Conservation (phyloP, 108 stramenopile species). For the Nitzschia palea region DNA sequence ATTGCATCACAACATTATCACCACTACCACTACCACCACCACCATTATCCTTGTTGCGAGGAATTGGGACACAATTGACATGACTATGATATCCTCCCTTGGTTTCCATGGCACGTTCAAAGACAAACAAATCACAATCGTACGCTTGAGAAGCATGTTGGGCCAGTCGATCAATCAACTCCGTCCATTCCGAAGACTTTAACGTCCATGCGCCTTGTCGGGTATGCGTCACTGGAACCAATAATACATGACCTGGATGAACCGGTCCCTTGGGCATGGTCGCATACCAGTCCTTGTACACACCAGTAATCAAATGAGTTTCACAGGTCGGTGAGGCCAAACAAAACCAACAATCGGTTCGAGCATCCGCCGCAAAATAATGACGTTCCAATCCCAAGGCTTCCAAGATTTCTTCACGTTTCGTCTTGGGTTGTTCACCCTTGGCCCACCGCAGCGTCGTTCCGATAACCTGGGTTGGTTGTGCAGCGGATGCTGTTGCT, state of each 20-base stretch:
- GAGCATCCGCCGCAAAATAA: slow-evolving; percentile 68
- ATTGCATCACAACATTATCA: slow-evolving; percentile 3
- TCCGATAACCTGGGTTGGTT: slow-evolving; percentile 34
- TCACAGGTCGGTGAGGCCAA: slow-evolving; percentile 84
- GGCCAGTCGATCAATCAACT: slow-evolving; percentile 50
- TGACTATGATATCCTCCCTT: slow-evolving; percentile 88
- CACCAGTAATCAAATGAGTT: slow-evolving; percentile 82
- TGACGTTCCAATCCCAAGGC: slow-evolving; percentile 57
- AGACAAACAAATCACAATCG: slow-evolving; percentile 80
- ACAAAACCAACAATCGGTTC: slow-evolving; percentile 93
- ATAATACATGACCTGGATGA: slow-evolving; percentile 71
- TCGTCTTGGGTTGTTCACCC: slow-evolving; percentile 27
- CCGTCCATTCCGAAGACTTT: slow-evolving; percentile 41
- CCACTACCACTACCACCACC: slow-evolving; percentile 23
- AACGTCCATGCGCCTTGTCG: slow-evolving; percentile 52
- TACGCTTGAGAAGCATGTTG: slow-evolving; percentile 53
- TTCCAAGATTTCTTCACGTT: slow-evolving; percentile 35
- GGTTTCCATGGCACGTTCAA: slow-evolving; percentile 87
- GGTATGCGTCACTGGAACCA: slow-evolving; percentile 85
- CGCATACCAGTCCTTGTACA: slow-evolving; percentile 70
- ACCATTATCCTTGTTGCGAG: slow-evolving; percentile 28
- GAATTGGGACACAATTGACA: slow-evolving; percentile 79
- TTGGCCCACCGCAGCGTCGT: slow-evolving; percentile 70
- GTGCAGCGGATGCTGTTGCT: neutral
- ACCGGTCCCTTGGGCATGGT: slow-evolving; percentile 89